Evolutionary conservation across 495 filamentous ascomycete genomes (phyloP), one percentile per base, ranked within the genome.

Genomic region (Halenospora varia): DNA sequence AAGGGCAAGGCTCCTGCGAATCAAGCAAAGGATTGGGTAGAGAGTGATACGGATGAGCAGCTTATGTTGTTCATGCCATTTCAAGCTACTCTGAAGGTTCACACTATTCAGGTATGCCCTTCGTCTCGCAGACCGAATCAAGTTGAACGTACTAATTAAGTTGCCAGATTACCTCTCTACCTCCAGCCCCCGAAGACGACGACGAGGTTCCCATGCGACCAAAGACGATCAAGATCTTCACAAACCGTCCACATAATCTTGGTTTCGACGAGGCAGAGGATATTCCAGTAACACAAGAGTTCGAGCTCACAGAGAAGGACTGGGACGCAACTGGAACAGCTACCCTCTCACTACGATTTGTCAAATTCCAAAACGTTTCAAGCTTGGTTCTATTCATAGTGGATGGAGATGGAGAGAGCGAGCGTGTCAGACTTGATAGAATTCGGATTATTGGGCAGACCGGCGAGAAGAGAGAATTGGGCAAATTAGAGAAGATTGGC

Each of bases 31-130:
- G 94, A 98, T 72, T 97, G 91, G 90, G 83, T 97, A n/a, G 90
- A 97, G 78, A 96, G 90, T 67, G 95, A 97, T 67, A 96, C 92
- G n/a, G 94, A 98, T 69, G 91, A 97, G 75, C 95, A 98, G 78
- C 71, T 98, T 57, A 89, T 98, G 86, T 81, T 98, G 51, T 97
- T 87, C 69, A 76, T 96, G 48, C 94, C 94, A 9, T 96, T 98
- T 71, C 85, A 91, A 70, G 84, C 87, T 10, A 90, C 86, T 48
- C 64, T 96, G 56, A 98, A 97, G 77, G 80, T 97, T 25, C 92
- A 96, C 68, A 90, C 91, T 3, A 70, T 98, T 22, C 80, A 82
- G 73, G 80, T 81, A 70, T 15, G 45, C 49, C 20, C 42, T n/a
- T n/a, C n/a, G n/a, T n/a, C n/a, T n/a, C n/a, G n/a, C n/a, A n/a